Conservation (phyloP, 257 asterid genomes). For the Nicotiana tabacum region DNA sequence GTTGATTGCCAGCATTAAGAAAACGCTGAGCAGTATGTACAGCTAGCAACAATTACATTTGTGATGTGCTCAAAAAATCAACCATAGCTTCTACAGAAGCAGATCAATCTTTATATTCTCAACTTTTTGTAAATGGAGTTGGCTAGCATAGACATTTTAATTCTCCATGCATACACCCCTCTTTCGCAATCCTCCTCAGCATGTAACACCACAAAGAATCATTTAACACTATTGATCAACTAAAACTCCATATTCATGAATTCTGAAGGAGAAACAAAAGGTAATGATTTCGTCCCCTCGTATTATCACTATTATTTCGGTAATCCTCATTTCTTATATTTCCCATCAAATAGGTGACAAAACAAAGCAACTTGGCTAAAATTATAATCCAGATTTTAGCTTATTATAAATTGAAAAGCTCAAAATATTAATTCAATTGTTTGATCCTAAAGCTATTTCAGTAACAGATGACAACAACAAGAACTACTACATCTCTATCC, state of each 20-base stretch:
- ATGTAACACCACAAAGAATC: not conserved
- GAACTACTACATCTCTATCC: too few species aligned
- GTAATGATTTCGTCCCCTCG: not conserved
- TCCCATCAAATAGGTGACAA: not conserved
- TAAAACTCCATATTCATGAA: not conserved
- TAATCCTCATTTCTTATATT: not conserved
- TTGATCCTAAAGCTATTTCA: not conserved
- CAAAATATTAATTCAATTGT: not conserved
- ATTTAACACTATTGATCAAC: not conserved
- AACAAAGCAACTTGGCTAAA: not conserved
- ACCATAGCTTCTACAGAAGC: constrained; percentile 15
- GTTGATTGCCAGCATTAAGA: too few species aligned
- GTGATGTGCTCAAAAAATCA: too few species aligned
- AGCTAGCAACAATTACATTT: too few species aligned
- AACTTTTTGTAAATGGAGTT: constrained; percentile 60
- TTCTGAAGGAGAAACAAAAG: not conserved
- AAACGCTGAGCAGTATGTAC: too few species aligned
- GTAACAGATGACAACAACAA: not conserved
- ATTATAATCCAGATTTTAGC: not conserved
- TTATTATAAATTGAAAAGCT: not conserved
- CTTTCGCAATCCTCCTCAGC: constrained; percentile 80
- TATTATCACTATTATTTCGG: too few species aligned
- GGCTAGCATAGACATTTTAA: constrained; percentile 68
- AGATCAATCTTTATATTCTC: constrained; percentile 72
- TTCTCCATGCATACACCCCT: constrained; percentile 95